phyloP scores from a whole-genome alignment of 805 yeast species.

The fission yeast (Schizosaccharomyces pombe) region DNA sequence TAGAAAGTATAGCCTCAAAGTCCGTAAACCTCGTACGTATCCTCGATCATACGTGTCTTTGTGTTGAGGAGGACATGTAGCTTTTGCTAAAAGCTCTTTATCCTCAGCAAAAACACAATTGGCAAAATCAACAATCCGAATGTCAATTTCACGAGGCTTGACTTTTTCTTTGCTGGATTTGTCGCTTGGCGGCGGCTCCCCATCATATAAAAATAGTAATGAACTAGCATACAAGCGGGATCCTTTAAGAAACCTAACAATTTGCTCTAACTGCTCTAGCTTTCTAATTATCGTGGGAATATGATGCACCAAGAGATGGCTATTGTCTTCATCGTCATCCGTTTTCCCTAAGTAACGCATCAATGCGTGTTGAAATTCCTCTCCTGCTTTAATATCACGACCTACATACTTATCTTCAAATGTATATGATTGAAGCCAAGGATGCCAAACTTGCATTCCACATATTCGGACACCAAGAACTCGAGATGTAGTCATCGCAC shows the following conservation, averaged over 20 bases:
- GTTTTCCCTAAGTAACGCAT: constrained; percentile 31
- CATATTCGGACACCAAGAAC: constrained; percentile 76
- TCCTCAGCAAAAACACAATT: constrained; percentile 59
- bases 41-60: constrained; percentile 51
- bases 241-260: constrained; percentile 35
- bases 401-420: constrained; percentile 86
- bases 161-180: neutral
- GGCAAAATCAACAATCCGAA: constrained; percentile 87
- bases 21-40: constrained; percentile 54
- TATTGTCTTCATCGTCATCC: constrained; percentile 36
- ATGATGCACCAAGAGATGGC: constrained; percentile 30
- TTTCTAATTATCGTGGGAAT: constrained; percentile 43
- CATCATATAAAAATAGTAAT: constrained; percentile 72
- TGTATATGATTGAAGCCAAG: constrained; percentile 23
- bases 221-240: constrained; percentile 86
- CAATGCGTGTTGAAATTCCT: constrained; percentile 52
- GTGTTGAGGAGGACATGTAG: constrained; percentile 50
- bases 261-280: constrained; percentile 31
- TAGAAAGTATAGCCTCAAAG: constrained; percentile 47
- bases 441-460: constrained; percentile 75
- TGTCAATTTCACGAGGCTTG: constrained; percentile 12
- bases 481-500: constrained; percentile 58
- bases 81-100: constrained; percentile 14
- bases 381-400: constrained; percentile 44
- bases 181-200: constrained; percentile 14